Base-by-base conservation (phyloP, 202 grass and related monocot species). In the Zoysia matrella region DNA sequence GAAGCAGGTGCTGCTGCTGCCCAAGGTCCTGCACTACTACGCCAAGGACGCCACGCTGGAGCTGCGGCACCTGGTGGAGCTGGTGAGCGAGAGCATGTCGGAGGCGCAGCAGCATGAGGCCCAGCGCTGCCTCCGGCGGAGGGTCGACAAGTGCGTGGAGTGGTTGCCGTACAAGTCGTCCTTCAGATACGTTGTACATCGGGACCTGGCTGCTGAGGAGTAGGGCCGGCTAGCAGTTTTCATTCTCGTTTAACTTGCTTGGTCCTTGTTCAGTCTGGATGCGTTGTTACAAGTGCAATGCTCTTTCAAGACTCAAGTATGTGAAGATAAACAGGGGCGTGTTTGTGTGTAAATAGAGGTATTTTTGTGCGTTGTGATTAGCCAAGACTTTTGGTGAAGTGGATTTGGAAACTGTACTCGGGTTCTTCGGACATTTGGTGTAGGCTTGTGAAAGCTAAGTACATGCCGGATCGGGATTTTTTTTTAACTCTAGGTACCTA, bases 121-220 rank as follows among this genome's bases (percentile, higher is more conserved):
- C 52, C 79, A 87, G 82, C 79, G 65, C 71, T 69, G 79, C 14
- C 84, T 91, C 69, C 80, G 76, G 68, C 82, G 78, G 78, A 86
- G 52, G 88, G 45, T 82, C 44, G 91, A 94, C 49, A 97, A 86
- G 76, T 67, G 86, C 42, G 87, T 97, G 11, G 89, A 97, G 76
- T 97, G 94, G 94, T 67, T 91, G 76, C 91, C 94, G 0, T 94
- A 94, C 89, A 97, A 92, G 82, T 92, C 91, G 5, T 79, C 85
- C 41, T 97, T 94, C 91, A 82, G 81, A 94, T 97, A 97, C 69
- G 72, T 94, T 94, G 85, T 97, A 58, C 89, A 97, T 84, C 91
- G 87, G 69, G 91, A 89, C 73, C 75, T 97, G 54, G 84, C 91
- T 8, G 56, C 56, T 18, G 56, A 58, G 16, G 82, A 90, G 64